A percentile compares a stretch with the other conserved stretches of the same genome.
phyloP scores from a whole-genome alignment of 2,329 filamentous ascomycete species.

The Aspergillus hortae region DNA sequence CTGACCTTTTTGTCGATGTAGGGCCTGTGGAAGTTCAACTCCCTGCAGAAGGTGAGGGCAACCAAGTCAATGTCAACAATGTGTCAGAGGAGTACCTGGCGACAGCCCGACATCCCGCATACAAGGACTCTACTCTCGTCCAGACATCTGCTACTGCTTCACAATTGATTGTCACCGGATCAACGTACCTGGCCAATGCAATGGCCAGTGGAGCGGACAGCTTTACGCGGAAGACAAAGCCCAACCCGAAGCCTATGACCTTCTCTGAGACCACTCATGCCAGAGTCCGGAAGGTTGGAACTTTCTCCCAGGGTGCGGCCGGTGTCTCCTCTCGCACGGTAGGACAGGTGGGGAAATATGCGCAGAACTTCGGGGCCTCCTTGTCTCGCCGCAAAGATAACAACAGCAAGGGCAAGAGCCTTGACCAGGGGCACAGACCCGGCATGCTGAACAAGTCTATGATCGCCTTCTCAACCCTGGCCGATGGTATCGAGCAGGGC shows the following conservation, averaged over 20 bases:
- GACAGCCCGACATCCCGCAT: conserved; percentile 82
- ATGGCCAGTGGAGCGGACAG: conserved; percentile 73
- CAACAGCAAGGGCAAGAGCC: conserved; percentile 60
- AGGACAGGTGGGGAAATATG: conserved; percentile 74
- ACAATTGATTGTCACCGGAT: conserved; percentile 85
- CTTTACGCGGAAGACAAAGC: conserved; percentile 77
- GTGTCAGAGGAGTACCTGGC: conserved; percentile 62
- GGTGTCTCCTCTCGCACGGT: conserved; percentile 81
- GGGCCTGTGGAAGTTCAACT: conserved; percentile 49
- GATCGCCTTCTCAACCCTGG: conserved; percentile 93
- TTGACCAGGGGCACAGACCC: conserved; percentile 73
- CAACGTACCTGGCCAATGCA: conserved; percentile 72
- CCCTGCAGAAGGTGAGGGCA: conserved; percentile 44
- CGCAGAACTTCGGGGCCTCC: conserved; percentile 83
- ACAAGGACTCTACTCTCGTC: conserved; percentile 80
- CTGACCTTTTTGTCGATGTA: conserved; percentile 20
- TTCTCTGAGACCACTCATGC: conserved; percentile 83
- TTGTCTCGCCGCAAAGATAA: conserved; percentile 61
- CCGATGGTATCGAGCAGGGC: conserved; percentile 87
- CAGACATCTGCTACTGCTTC: conserved; percentile 84
- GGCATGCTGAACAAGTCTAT: conserved; percentile 91
- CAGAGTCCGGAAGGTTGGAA: conserved; percentile 83
- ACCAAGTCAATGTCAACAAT: conserved; percentile 46
- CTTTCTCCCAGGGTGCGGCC: conserved; percentile 75
- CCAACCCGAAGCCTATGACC: conserved; percentile 74